phyloP scores from a whole-genome alignment of 2,329 filamentous ascomycete species.

The Paracoccidioides lutzii region DNA sequence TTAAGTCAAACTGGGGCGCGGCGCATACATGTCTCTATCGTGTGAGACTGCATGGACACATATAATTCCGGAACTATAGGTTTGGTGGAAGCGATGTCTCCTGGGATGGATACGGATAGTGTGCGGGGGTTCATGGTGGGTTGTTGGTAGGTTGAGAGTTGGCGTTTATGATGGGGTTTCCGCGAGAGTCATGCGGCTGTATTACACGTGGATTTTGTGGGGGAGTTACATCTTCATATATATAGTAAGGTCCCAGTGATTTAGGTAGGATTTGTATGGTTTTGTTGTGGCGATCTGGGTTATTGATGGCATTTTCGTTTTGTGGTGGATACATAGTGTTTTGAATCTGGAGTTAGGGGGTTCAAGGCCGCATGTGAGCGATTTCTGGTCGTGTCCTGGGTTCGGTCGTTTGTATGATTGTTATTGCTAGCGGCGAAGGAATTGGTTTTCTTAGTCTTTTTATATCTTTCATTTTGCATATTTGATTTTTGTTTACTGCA shows the following conservation, averaged over 20 bases:
- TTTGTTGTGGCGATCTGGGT: not conserved
- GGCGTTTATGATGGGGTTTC: not conserved
- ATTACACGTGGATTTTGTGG: not conserved
- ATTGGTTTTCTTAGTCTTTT: not conserved
- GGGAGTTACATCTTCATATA: not conserved
- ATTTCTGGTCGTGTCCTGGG: not conserved
- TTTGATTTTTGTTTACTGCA: not conserved
- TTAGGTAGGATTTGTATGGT: not conserved
- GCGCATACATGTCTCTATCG: slow-evolving; percentile 35
- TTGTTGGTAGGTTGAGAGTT: not conserved
- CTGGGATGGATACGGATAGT: not conserved
- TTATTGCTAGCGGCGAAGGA: not conserved
- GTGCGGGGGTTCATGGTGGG: not conserved
- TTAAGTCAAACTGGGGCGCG: slow-evolving; percentile 33
- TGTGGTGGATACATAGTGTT: not conserved
- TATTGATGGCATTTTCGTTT: not conserved
- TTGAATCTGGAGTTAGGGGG: not conserved
- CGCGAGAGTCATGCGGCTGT: not conserved
- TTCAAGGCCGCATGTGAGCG: not conserved
- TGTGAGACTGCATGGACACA: slow-evolving; percentile 29
- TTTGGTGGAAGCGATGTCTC: not conserved
- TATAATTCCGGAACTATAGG: not conserved
- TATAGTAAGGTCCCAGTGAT: not conserved
- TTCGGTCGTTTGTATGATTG: not conserved
- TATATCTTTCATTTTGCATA: not conserved